Evolutionary conservation across 2,329 filamentous ascomycete genomes (phyloP).

Genomic region (Cladosporium sp.): DNA sequence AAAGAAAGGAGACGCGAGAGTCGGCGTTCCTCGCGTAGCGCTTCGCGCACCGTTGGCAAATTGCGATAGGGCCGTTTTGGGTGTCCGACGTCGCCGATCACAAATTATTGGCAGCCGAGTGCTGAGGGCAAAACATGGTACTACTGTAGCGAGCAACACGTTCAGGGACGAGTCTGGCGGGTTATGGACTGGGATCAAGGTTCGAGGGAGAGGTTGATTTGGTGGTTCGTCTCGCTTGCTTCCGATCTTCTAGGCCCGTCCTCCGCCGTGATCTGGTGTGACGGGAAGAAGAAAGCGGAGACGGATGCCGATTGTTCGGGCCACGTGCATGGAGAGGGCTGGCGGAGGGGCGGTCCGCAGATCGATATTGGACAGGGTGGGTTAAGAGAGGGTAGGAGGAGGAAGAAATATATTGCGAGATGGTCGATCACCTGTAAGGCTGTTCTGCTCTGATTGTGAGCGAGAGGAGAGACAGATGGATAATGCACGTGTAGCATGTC

Average conservation of each 20-base stretch:
- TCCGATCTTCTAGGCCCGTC: slow-evolving; percentile 8
- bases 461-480: not conserved
- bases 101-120: not conserved
- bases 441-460: not conserved
- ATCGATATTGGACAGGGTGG: not conserved
- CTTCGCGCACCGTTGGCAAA: slow-evolving; percentile 3
- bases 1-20: slow-evolving; percentile 11
- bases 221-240: not conserved
- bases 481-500: not conserved
- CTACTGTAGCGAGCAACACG: not conserved
- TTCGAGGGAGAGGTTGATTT: not conserved
- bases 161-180: not conserved
- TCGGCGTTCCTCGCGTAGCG: not conserved
- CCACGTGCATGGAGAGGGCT: slow-evolving; percentile 13
- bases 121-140: not conserved
- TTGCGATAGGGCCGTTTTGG: not conserved
- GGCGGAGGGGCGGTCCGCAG: not conserved
- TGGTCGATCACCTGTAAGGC: not conserved
- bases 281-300: not conserved
- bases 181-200: not conserved
- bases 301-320: not conserved
- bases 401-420: not conserved
- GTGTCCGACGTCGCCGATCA: not conserved
- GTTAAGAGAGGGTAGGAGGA: not conserved
- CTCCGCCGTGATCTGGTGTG: not conserved